Evolutionary conservation across 106 monocot genomes (phyloP).

Genomic region (Alisma plantagoaquatica): DNA sequence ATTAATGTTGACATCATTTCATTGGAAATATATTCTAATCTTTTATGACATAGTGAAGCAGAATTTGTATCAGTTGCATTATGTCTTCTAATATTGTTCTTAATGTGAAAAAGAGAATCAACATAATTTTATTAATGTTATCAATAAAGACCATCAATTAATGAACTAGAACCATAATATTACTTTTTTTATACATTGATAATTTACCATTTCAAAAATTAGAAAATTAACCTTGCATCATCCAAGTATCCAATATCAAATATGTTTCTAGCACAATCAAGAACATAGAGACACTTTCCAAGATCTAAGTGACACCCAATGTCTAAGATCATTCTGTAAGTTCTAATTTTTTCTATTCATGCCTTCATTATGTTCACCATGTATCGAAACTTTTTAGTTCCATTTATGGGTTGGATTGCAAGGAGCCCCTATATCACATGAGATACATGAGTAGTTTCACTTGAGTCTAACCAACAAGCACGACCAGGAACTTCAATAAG

Average conservation of each 20-base stretch:
- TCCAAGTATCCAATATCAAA: background rate
- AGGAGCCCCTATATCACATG: background rate
- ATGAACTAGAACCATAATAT: background rate
- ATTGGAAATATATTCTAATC: background rate
- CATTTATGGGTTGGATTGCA: background rate
- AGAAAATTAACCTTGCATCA: background rate
- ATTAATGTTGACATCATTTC: background rate
- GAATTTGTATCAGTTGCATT: background rate
- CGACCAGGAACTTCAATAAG: background rate
- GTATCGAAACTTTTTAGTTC: background rate
- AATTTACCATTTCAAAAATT: background rate
- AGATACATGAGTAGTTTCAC: constrained; percentile 2
- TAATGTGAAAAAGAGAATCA: background rate
- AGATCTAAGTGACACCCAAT: background rate
- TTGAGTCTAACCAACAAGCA: background rate
- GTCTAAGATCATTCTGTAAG: background rate
- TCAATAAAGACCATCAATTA: background rate
- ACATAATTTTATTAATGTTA: background rate
- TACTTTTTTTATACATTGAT: background rate
- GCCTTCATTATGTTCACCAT: background rate
- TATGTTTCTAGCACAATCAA: background rate
- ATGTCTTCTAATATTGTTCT: background rate
- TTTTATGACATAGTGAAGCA: background rate
- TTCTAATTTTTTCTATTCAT: background rate
- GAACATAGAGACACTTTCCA: background rate